phyloP scores from a whole-genome alignment of 2,329 filamentous ascomycete species.

The Fonsecaea monophora region DNA sequence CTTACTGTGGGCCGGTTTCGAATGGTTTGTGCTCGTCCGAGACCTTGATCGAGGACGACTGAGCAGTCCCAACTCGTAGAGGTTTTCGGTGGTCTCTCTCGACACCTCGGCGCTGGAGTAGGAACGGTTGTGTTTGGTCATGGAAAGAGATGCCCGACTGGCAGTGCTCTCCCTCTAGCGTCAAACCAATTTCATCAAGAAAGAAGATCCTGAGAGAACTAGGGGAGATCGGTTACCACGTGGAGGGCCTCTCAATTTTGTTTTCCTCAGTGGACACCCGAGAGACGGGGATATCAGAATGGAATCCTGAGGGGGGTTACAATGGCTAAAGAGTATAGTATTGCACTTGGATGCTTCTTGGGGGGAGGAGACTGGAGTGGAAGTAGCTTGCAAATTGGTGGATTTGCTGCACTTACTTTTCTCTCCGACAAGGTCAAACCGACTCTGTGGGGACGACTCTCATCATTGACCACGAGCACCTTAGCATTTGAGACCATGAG shows the following conservation, averaged over 20 bases:
- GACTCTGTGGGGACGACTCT: slow-evolving; percentile 23
- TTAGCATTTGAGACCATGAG: slow-evolving; percentile 21
- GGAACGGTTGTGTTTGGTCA: slow-evolving; percentile 39
- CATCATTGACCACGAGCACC: slow-evolving; percentile 22
- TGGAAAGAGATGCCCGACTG: slow-evolving; percentile 34
- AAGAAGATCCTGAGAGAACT: slow-evolving; percentile 24
- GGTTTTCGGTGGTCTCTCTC: slow-evolving; percentile 37
- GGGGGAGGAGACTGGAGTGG: slow-evolving; percentile 9
- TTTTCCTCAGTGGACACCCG: slow-evolving; percentile 14
- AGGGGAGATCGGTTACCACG: slow-evolving; percentile 30
- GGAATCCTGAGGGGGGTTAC: slow-evolving; percentile 25
- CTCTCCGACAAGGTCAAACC: slow-evolving; percentile 18
- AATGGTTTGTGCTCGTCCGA: slow-evolving; percentile 27
- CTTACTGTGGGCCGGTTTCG: slow-evolving; percentile 35
- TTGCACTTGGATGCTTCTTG: slow-evolving; percentile 23
- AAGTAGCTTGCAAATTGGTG: slow-evolving; percentile 23
- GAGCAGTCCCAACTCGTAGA: slow-evolving; percentile 41
- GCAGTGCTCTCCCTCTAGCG: slow-evolving; percentile 36
- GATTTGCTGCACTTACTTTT: slow-evolving; percentile 7
- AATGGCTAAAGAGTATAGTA: slow-evolving; percentile 19
- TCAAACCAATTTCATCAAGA: slow-evolving; percentile 34
- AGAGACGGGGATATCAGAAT: slow-evolving; percentile 21
- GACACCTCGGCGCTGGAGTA: slow-evolving; percentile 32
- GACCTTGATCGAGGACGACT: slow-evolving; percentile 35
- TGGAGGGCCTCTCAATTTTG: slow-evolving; percentile 31